Percentiles rank a stretch among this genome's conserved stretches.
These are phyloP conservation scores for Salix brachista DNA, from an alignment of 345 rosid species.

Conservation along the genomic window DNA sequence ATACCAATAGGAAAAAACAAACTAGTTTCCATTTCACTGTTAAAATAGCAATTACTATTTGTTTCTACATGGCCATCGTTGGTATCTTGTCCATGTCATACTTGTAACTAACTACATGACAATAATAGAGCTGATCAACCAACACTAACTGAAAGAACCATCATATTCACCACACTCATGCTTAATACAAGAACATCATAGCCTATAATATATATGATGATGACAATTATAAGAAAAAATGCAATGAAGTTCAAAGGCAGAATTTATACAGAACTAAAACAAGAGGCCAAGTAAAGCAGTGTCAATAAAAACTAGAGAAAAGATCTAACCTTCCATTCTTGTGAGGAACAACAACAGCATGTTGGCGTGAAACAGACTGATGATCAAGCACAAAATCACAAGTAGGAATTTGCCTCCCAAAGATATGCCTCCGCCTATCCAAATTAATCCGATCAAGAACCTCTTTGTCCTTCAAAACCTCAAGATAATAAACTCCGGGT, in stretches of 20 bases:
- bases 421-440: constrained; percentile 69
- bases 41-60: neutral
- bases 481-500: constrained; percentile 72
- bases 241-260: neutral
- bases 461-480: constrained; percentile 84
- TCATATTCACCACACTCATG: neutral
- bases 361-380: constrained; percentile 86
- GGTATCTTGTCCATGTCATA: neutral
- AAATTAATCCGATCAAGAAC: constrained; percentile 71
- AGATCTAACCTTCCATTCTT: constrained; percentile 63
- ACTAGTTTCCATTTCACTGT: neutral
- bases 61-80: neutral
- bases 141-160: neutral
- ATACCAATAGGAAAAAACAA: neutral
- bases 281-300: neutral
- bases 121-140: neutral
- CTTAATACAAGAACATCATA: neutral
- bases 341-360: constrained; percentile 85
- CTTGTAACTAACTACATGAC: neutral
- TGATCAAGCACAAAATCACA: constrained; percentile 90
- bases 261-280: neutral
- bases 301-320: neutral
- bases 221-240: neutral
- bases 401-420: constrained; percentile 77
- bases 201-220: neutral